Base-by-base conservation (phyloP, 805 yeast species). In the Candida glaebosa region DNA sequence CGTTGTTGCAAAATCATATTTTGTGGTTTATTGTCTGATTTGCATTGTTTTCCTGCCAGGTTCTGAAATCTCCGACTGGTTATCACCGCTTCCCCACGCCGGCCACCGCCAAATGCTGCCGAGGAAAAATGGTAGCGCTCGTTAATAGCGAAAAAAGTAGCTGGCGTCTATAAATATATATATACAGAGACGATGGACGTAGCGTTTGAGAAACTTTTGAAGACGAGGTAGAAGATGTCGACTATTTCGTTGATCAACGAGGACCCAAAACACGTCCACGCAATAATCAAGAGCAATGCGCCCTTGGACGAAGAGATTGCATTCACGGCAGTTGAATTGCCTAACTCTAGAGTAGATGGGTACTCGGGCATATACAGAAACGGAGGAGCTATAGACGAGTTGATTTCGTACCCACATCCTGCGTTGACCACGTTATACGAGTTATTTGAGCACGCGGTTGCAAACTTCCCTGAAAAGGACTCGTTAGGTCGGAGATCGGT, bases 401-500 rank as follows among this genome's bases (percentile, higher is more conserved):
- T 65, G 37, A 60, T 75, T 17, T 59, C 63, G 10, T 38, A 34
- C 46, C 61, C 76, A n/a, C 74, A 75, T 45, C 72, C 75, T 1
- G 52, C 62, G 1, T 56, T 80, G 40, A 51, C 56, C 42, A 79
- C 83, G 0, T 63, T 68, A 34, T 63, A 67, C 50, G 68, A 65
- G 16, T 56, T 75, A 39, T 77, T 79, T 56, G 61, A 65, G 43
- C 63, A 66, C 39, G 52, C 78, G 1, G 69, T 59, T 1, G 52
- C 54, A n/a, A 42, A 53, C 14, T 64, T 63, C 50, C 67, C 69
- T 1, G 42, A 67, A 6, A 47, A 56, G 30, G 68, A 64, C 7
- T 71, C 80, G 44, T 59, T 80, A 31, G 85, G 84, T 34, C 43
- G 57, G 28, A 60, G 83, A 55, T 47, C 43, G 3, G 47, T 47